Conservation (phyloP, 2,329 filamentous ascomycete genomes). For the Ophiostoma fasciatum region DNA sequence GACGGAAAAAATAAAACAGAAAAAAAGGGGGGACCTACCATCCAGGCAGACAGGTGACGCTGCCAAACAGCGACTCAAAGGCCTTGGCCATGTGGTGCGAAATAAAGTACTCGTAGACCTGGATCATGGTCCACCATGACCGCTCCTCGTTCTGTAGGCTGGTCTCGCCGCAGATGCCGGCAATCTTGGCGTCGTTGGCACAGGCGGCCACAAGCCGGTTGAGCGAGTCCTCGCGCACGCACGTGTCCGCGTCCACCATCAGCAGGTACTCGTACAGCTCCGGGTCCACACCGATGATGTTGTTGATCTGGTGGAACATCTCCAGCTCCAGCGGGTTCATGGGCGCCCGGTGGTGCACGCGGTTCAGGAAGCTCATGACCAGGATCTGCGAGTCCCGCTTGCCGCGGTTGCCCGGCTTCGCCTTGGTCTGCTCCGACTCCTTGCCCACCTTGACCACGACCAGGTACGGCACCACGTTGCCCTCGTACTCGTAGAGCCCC, state of each 20-base stretch:
- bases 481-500: slow-evolving; percentile 92
- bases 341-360: slow-evolving; percentile 81
- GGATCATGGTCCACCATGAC: slow-evolving; percentile 99
- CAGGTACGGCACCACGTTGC: slow-evolving; percentile 91
- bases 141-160: slow-evolving; percentile 89
- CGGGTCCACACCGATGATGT: slow-evolving; percentile 94
- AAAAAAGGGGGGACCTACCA: slow-evolving; percentile 50
- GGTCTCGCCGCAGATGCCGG: slow-evolving; percentile 94
- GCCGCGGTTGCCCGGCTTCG: slow-evolving; percentile 93
- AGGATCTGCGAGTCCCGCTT: slow-evolving; percentile 97
- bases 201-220: slow-evolving; percentile 88
- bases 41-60: slow-evolving; percentile 95
- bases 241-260: slow-evolving; percentile 97
- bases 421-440: slow-evolving; percentile 78
- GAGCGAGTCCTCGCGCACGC: slow-evolving; percentile 78
- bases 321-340: slow-evolving; percentile 96
- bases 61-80: slow-evolving; percentile 94
- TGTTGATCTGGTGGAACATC: slow-evolving; percentile 99
- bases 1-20: background rate
- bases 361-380: slow-evolving; percentile 94
- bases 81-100: slow-evolving; percentile 94
- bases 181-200: slow-evolving; percentile 88
- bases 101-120: slow-evolving; percentile 99
- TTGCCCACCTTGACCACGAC: slow-evolving; percentile 96
- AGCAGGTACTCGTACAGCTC: slow-evolving; percentile 94